phyloP scores from a whole-genome alignment of 2,329 filamentous ascomycete genomes.

The Gaeumannomyces tritici region DNA sequence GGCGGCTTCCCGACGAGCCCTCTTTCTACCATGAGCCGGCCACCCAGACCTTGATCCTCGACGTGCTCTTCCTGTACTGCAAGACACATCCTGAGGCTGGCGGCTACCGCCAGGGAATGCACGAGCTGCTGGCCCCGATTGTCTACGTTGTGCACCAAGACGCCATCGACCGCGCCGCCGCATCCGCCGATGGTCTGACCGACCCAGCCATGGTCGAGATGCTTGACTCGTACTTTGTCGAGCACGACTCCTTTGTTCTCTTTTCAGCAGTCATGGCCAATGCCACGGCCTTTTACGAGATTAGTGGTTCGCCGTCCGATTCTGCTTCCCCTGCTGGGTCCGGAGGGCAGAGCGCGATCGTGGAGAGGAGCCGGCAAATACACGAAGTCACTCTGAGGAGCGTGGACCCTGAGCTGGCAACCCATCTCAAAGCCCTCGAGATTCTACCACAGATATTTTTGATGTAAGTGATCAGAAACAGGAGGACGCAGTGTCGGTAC shows the following conservation, averaged over 20 bases:
- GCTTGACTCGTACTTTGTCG: slow-evolving; percentile 64
- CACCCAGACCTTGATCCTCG: slow-evolving; percentile 72
- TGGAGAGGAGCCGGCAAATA: slow-evolving; percentile 76
- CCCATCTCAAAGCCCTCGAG: slow-evolving; percentile 73
- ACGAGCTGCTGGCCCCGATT: slow-evolving; percentile 86
- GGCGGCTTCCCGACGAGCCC: slow-evolving; percentile 81
- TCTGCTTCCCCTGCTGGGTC: slow-evolving; percentile 8
- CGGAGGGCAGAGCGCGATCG: slow-evolving; percentile 49
- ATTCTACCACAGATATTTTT: slow-evolving; percentile 95
- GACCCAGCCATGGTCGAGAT: slow-evolving; percentile 52
- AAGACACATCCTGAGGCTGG: slow-evolving; percentile 81
- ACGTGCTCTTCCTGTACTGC: slow-evolving; percentile 90
- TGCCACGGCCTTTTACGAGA: slow-evolving; percentile 79
- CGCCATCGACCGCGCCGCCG: slow-evolving; percentile 48
- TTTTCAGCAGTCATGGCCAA: slow-evolving; percentile 84
- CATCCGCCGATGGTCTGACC: slow-evolving; percentile 21
- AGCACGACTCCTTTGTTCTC: slow-evolving; percentile 83
- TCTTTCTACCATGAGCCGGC: slow-evolving; percentile 69
- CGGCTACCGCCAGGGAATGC: slow-evolving; percentile 97
- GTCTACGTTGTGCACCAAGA: slow-evolving; percentile 78
- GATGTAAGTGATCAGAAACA: slow-evolving; percentile 60
- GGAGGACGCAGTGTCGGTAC: no score
- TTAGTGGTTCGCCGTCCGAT: slow-evolving; percentile 32
- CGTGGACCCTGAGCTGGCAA: slow-evolving; percentile 31
- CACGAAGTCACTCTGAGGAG: slow-evolving; percentile 70